These are phyloP conservation scores for Lophium mytilinum DNA, from an alignment of 495 filamentous ascomycete genomes.

Conservation along the genomic window DNA sequence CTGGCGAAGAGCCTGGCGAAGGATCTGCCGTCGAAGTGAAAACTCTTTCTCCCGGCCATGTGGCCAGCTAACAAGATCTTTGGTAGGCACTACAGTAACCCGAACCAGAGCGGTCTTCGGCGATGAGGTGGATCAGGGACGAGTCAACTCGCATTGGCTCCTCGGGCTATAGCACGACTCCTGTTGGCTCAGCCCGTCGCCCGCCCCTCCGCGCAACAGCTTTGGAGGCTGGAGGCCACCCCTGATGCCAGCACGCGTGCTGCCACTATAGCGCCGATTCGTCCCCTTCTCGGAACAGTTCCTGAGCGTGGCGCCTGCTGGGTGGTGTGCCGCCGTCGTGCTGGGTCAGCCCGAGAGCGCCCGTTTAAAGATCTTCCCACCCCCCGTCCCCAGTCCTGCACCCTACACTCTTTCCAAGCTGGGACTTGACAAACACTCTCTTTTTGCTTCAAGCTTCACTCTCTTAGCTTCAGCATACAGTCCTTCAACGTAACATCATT, in stretches of 20 bases:
- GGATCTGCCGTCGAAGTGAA: too few species aligned
- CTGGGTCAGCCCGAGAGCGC: conserved; percentile 4
- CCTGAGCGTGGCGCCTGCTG: conserved; percentile 1
- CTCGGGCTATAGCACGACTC: too few species aligned
- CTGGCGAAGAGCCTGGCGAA: too few species aligned
- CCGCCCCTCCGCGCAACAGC: too few species aligned
- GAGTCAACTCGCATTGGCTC: too few species aligned
- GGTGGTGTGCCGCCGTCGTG: neutral
- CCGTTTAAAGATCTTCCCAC: conserved; percentile 10
- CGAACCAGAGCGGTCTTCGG: too few species aligned
- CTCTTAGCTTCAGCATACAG: conserved; percentile 22
- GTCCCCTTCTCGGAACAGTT: neutral
- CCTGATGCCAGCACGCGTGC: neutral
- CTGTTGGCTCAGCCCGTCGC: too few species aligned
- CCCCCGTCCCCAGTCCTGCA: neutral
- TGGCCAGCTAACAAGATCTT: too few species aligned
- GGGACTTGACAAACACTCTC: conserved; percentile 17
- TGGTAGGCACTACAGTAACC: too few species aligned
- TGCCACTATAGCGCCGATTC: conserved; percentile 6
- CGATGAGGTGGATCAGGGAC: too few species aligned
- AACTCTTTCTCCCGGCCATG: too few species aligned
- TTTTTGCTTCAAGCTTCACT: conserved; percentile 27
- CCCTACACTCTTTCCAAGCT: conserved; percentile 15
- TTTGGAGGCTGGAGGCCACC: neutral
- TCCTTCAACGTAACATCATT: conserved; percentile 2